Evolutionary conservation across 306 rosid genomes (phyloP), one percentile per base, ranked within the genome.

Genomic region (Citrullus colocynthis): DNA sequence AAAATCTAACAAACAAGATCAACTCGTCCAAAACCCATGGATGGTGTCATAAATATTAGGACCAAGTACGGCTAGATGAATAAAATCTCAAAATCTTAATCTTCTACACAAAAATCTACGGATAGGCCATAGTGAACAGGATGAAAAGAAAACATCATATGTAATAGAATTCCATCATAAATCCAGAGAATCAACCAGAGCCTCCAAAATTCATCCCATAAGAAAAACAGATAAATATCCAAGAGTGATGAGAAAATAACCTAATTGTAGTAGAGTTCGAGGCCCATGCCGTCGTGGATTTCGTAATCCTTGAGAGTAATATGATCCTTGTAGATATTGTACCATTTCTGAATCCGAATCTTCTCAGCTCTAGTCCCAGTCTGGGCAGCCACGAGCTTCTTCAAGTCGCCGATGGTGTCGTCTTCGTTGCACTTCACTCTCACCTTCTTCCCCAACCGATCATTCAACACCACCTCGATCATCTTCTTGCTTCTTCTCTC

Each of bases 231-330:
- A 52, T 6, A 52, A 48, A 16, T 1, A 49, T 14, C 44, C 24
- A 14, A 12, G 13, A 52, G 61, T 8, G 62, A 8, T 28, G 15
- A 74, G 78, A 75, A 18, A 42, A 9, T n/a, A 4, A 76, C 79
- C 70, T 76, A 90, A 80, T 93, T 91, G 91, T 93, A 93, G 85
- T 93, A 93, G 86, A 91, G 97, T 82, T 93, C 97, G 65, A 93
- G 98, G 78, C 98, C 98, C 98, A 89, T 93, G 88, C 98, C 98
- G 34, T 93, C 93, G 75, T 93, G 97, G 75, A 93, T 86, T 84
- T 93, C 98, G 70, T 91, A 93, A 85, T 93, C 98, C 80, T 66
- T 85, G 78, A 93, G 98, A 79, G 98, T 91, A 86, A 91, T 91
- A 78, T 93, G 98, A 74, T 91, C 91, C 87, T 90, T 91, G 84